phyloP scores from a whole-genome alignment of 306 rosid species.

The Lathyrus aphaca region DNA sequence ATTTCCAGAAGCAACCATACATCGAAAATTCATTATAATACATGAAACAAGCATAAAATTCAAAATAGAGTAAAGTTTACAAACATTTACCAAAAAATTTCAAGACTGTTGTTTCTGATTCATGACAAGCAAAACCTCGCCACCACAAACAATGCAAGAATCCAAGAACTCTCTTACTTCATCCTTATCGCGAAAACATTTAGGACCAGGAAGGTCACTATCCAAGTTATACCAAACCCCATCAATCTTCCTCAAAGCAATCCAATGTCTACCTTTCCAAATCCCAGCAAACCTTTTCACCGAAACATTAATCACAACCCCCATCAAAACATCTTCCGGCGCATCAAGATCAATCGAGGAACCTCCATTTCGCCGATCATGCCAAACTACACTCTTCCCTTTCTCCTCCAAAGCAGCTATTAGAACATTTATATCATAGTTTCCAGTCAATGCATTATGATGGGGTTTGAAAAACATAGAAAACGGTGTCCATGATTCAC shows the following conservation, averaged over 20 bases:
- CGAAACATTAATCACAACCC: conserved; percentile 71
- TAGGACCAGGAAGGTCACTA: conserved; percentile 72
- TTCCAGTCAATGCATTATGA: conserved; percentile 79
- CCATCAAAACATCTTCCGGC: conserved; percentile 71
- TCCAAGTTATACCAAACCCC: conserved; percentile 87
- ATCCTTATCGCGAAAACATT: conserved; percentile 52
- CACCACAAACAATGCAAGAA: conserved; percentile 55
- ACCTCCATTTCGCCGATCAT: conserved; percentile 68
- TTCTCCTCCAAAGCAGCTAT: conserved; percentile 75
- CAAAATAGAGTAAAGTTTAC: neutral
- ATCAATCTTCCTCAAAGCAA: conserved; percentile 66
- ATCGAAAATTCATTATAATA: neutral
- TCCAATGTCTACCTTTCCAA: conserved; percentile 90
- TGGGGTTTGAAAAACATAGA: conserved; percentile 76
- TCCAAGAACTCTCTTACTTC: conserved; percentile 69
- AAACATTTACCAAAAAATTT: conserved; percentile 13
- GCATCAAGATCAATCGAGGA: conserved; percentile 70
- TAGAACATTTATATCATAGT: conserved; percentile 88
- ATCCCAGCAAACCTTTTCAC: conserved; percentile 72
- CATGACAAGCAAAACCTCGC: conserved; percentile 85
- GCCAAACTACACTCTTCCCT: conserved; percentile 80
- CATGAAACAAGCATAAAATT: conserved; percentile 13
- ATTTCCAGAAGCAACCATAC: conserved; percentile 31
- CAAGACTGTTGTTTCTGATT: conserved; percentile 48
- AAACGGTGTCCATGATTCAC: conserved; percentile 65